Percentiles rank a stretch among this genome's conserved stretches.
Evolutionary conservation across 192 early-diverging fungal species (phyloP).

Genomic region (Backusella westeae): DNA sequence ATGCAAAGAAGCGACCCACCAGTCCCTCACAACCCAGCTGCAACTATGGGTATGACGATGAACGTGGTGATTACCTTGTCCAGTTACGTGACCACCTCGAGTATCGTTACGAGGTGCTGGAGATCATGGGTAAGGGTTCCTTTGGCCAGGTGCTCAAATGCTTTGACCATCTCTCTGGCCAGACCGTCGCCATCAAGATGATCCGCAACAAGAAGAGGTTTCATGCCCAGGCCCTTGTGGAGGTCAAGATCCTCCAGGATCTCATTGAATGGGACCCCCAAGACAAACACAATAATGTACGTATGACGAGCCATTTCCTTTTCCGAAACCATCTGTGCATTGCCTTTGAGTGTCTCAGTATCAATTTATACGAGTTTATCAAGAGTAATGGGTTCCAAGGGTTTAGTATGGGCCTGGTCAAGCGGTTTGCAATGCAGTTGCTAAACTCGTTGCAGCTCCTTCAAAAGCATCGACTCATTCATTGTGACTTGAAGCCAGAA

Average conservation of each 20-base stretch:
- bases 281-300: constrained; percentile 71
- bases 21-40: background rate
- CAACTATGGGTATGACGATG: constrained; percentile 64
- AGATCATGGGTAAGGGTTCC: constrained; percentile 85
- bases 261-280: constrained; percentile 78
- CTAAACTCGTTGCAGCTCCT: constrained; percentile 79
- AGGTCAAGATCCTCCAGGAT: constrained; percentile 87
- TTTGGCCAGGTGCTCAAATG: constrained; percentile 94
- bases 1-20: constrained; percentile 11
- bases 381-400: constrained; percentile 92
- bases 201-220: constrained; percentile 94
- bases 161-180: constrained; percentile 86
- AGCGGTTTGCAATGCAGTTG: constrained; percentile 73
- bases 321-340: constrained; percentile 95
- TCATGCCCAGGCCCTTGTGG: constrained; percentile 89
- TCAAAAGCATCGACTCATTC: constrained; percentile 71
- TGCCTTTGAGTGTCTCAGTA: constrained; percentile 86
- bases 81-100: constrained; percentile 79
- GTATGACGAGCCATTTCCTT: constrained; percentile 85
- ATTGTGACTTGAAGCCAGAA: constrained; percentile 95
- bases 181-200: constrained; percentile 85
- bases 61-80: constrained; percentile 88
- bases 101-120: constrained; percentile 90
- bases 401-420: constrained; percentile 69
- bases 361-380: constrained; percentile 94